Evolutionary conservation across 306 rosid genomes (phyloP).

Genomic region (Sphenostylis stenocarpa): DNA sequence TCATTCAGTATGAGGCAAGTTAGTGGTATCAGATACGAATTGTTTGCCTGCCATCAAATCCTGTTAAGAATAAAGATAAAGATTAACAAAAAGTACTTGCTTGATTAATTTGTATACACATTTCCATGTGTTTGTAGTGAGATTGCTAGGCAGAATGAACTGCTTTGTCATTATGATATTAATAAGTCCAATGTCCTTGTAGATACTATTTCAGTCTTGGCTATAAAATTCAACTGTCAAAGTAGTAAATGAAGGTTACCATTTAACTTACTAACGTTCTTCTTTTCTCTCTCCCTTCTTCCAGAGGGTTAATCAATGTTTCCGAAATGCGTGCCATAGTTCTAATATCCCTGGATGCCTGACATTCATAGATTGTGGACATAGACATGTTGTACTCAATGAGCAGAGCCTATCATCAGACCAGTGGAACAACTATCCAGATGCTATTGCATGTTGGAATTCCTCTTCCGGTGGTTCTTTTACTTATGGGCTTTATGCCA

Average conservation of each 20-base stretch:
- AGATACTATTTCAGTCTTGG: not conserved
- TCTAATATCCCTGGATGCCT: not conserved
- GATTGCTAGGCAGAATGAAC: not conserved
- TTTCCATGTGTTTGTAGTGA: not conserved
- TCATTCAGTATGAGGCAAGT: not conserved
- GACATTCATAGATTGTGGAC: constrained; percentile 61
- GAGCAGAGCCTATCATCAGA: fast-evolving
- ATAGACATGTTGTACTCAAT: constrained; percentile 1
- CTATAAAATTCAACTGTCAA: not conserved
- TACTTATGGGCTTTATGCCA: constrained; percentile 31
- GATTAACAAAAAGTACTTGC: not conserved
- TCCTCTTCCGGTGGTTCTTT: not conserved
- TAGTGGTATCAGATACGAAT: not conserved
- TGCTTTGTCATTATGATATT: not conserved
- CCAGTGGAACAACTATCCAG: not conserved
- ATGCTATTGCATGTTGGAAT: constrained; percentile 48
- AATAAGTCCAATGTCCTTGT: not conserved
- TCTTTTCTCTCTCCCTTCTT: constrained; percentile 13
- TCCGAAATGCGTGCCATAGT: constrained; percentile 50
- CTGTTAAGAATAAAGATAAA: not conserved
- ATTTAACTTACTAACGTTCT: constrained; percentile 15
- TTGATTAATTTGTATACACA: constrained; percentile 3
- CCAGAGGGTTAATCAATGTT: constrained; percentile 81
- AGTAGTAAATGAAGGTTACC: not conserved
- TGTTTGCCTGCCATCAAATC: not conserved